These are phyloP conservation scores for Globisporangium megalacanthum DNA, from an alignment of 352 stramenopile species.

Conservation along the genomic window DNA sequence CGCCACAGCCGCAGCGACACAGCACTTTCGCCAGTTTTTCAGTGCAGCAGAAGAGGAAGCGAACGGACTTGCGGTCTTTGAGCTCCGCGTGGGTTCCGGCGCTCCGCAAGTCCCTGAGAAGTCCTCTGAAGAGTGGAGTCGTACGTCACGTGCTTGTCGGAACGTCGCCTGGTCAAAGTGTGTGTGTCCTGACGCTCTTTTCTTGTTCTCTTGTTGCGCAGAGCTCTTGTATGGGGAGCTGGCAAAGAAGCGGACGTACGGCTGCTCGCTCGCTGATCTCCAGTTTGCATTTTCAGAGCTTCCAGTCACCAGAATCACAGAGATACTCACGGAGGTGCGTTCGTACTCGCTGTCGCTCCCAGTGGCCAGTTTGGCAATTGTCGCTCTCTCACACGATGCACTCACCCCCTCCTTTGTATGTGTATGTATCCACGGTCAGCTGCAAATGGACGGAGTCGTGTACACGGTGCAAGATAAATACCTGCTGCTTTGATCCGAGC, in stretches of 20 bases:
- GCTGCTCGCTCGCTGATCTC: slow-evolving; percentile 45
- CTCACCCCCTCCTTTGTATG: too few relatives aligned
- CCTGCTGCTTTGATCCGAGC: slow-evolving; percentile 31
- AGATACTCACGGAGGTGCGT: slow-evolving; percentile 55
- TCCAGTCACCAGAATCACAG: slow-evolving; percentile 37
- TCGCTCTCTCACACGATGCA: not conserved
- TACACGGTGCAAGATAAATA: slow-evolving; percentile 54
- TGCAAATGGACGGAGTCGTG: slow-evolving; percentile 65
- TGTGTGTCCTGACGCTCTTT: not conserved
- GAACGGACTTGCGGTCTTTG: slow-evolving; percentile 54
- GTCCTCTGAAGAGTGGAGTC: slow-evolving; percentile 47
- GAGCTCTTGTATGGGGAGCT: slow-evolving; percentile 41
- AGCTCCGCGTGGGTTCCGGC: slow-evolving; percentile 23
- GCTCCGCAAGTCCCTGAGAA: slow-evolving; percentile 15
- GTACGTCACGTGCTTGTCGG: slow-evolving; percentile 21
- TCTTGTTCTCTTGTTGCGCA: slow-evolving; percentile 9
- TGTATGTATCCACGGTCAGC: slow-evolving; percentile 22
- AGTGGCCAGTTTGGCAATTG: not conserved
- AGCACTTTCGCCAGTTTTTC: slow-evolving; percentile 58
- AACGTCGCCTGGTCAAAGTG: not conserved
- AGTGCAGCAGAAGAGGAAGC: slow-evolving; percentile 47
- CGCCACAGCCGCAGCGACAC: slow-evolving; percentile 22
- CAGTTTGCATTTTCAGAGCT: slow-evolving; percentile 53
- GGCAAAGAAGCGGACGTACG: slow-evolving; percentile 19
- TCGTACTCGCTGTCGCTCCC: not conserved